These are phyloP conservation scores for Santalum album DNA, from an alignment of 164 flowering plant species.

Conservation along the genomic window DNA sequence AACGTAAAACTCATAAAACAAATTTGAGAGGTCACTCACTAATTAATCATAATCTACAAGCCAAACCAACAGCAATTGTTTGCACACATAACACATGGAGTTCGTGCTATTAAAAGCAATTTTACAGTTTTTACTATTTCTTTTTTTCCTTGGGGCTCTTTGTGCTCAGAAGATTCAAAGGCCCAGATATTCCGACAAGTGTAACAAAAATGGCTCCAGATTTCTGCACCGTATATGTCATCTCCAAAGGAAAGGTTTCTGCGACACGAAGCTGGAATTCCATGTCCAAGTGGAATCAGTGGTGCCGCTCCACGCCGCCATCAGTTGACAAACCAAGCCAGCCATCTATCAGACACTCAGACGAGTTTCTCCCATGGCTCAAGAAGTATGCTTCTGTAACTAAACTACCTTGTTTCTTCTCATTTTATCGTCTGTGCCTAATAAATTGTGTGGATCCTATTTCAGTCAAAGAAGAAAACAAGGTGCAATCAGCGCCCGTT, in stretches of 20 bases:
- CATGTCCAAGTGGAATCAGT: not conserved
- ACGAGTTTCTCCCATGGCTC: not conserved
- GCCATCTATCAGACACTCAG: not conserved
- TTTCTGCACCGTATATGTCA: slow-evolving; percentile 34
- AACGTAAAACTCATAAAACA: too few relatives aligned
- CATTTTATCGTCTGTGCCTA: not conserved
- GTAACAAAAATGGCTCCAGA: slow-evolving; percentile 35
- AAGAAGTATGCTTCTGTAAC: slow-evolving; percentile 10
- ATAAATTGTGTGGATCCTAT: not conserved
- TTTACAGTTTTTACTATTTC: too few relatives aligned
- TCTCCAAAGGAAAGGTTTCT: slow-evolving; percentile 31
- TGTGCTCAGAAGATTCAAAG: slow-evolving; percentile 21
- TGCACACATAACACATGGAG: too few relatives aligned
- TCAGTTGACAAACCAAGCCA: slow-evolving; percentile 3
- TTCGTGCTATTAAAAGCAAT: too few relatives aligned
- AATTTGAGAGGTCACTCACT: too few relatives aligned
- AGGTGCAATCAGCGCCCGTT: too few relatives aligned
- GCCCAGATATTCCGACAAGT: slow-evolving; percentile 25
- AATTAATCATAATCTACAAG: too few relatives aligned
- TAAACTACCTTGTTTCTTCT: not conserved
- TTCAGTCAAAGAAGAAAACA: too few relatives aligned
- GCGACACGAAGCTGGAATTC: slow-evolving; percentile 5
- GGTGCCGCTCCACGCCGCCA: not conserved
- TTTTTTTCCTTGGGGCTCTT: not conserved
- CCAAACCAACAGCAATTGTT: too few relatives aligned